A percentile compares a stretch with the other conserved stretches of the same genome.
Conservation (phyloP, 148 eudicot species). For the Cornus florida region DNA sequence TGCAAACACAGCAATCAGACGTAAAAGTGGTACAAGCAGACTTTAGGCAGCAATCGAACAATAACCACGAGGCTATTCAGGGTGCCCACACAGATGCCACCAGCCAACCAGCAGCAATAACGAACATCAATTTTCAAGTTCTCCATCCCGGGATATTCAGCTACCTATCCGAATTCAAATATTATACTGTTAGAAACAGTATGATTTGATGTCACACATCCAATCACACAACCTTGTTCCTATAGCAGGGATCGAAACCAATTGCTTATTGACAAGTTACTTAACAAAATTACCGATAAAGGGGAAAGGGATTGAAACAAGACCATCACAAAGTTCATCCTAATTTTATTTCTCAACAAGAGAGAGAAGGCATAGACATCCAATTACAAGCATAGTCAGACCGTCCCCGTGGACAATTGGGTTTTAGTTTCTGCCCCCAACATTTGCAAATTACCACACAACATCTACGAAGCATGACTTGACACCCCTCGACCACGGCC, state of each 20-base stretch:
- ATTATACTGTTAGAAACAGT: too few relatives aligned
- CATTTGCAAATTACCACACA: not conserved
- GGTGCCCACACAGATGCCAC: too few relatives aligned
- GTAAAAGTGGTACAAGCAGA: too few relatives aligned
- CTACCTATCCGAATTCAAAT: too few relatives aligned
- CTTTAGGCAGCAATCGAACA: too few relatives aligned
- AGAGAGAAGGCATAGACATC: slow-evolving; percentile 2
- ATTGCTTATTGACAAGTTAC: not conserved
- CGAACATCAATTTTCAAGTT: too few relatives aligned
- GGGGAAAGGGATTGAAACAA: not conserved
- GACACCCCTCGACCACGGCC: slow-evolving; percentile 59
- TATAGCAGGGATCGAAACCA: not conserved
- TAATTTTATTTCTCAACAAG: not conserved
- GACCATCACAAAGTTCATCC: slow-evolving; percentile 3
- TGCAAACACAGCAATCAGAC: too few relatives aligned
- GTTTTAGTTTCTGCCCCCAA: slow-evolving; percentile 9
- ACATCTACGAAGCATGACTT: slow-evolving; percentile 31
- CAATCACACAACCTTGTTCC: too few relatives aligned
- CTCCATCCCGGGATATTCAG: too few relatives aligned
- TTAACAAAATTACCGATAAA: not conserved
- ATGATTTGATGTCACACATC: too few relatives aligned
- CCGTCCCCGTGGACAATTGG: not conserved
- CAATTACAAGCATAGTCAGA: slow-evolving; percentile 1
- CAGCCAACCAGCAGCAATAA: too few relatives aligned
- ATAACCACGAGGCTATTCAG: too few relatives aligned